Evolutionary conservation across 2,329 filamentous ascomycete genomes (phyloP).

Genomic region (Xylaria sp.): DNA sequence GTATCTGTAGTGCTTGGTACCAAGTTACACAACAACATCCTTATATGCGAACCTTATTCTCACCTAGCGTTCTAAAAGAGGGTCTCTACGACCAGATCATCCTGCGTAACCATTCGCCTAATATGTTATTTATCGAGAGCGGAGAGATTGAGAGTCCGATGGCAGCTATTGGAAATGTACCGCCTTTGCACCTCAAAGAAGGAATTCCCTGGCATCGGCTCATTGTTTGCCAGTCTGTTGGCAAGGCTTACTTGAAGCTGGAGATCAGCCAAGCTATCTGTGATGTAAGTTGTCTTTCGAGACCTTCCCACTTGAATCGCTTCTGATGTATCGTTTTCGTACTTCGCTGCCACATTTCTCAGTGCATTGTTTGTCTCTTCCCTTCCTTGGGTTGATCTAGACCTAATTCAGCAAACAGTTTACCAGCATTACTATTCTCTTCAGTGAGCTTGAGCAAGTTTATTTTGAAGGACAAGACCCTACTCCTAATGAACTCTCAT

Average conservation of each 20-base stretch:
- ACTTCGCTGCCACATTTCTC: neutral
- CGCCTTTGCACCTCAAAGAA: constrained; percentile 52
- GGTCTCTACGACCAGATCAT: constrained; percentile 63
- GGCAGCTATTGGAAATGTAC: constrained; percentile 54
- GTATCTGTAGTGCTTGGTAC: constrained; percentile 62
- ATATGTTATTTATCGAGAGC: constrained; percentile 64
- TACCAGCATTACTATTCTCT: constrained; percentile 58
- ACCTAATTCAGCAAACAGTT: constrained; percentile 35
- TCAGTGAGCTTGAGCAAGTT: constrained; percentile 58
- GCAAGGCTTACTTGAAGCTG: constrained; percentile 59
- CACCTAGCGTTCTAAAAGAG: constrained; percentile 59
- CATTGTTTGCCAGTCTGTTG: constrained; percentile 58
- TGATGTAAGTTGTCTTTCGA: constrained; percentile 49
- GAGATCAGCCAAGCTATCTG: constrained; percentile 63
- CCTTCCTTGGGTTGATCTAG: neutral
- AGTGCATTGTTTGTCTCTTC: neutral
- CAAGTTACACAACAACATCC: constrained; percentile 58
- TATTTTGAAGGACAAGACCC: constrained; percentile 55
- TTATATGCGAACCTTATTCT: constrained; percentile 62
- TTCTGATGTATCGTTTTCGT: neutral
- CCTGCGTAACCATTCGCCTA: constrained; percentile 58
- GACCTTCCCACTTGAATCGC: neutral
- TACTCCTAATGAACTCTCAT: constrained; percentile 49
- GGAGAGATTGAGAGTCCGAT: constrained; percentile 52
- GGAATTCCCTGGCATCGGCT: constrained; percentile 60